phyloP scores from a whole-genome alignment of 257 asterid species.

The Solanum sejunctum region DNA sequence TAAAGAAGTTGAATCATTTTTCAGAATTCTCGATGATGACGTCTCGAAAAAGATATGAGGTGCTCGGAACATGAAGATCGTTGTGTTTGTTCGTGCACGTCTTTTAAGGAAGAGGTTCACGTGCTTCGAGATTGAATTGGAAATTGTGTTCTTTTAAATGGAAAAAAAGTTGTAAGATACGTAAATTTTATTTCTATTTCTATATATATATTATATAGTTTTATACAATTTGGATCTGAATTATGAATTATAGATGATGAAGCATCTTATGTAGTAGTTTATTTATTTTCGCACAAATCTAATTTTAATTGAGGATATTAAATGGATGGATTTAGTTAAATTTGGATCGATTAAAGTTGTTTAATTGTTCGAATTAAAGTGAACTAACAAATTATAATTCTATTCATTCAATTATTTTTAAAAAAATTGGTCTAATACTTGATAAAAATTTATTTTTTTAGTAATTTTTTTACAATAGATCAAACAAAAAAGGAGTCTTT shows the following conservation, averaged over 20 bases:
- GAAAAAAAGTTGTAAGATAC: not conserved
- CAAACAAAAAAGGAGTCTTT: no score
- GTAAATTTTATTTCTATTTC: not conserved
- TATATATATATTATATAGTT: not conserved
- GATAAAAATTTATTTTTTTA: not conserved
- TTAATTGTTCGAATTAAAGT: not conserved
- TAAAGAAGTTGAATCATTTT: constrained; percentile 37
- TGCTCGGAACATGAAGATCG: not conserved
- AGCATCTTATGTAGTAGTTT: not conserved
- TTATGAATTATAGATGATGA: not conserved
- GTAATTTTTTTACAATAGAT: not conserved
- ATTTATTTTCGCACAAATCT: not conserved
- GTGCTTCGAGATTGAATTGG: not conserved
- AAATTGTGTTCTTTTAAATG: not conserved
- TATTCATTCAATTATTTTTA: not conserved
- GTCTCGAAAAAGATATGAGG: not conserved
- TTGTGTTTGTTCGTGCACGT: not conserved
- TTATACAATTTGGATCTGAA: not conserved
- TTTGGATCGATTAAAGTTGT: not conserved
- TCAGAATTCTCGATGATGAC: not conserved
- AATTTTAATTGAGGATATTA: not conserved
- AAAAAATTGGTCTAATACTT: not conserved
- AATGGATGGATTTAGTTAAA: no score
- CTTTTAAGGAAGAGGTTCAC: not conserved
- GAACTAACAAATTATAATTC: not conserved